These are phyloP conservation scores for Russula virescens DNA, from an alignment of 768 basidiomycete species.

Conservation along the genomic window DNA sequence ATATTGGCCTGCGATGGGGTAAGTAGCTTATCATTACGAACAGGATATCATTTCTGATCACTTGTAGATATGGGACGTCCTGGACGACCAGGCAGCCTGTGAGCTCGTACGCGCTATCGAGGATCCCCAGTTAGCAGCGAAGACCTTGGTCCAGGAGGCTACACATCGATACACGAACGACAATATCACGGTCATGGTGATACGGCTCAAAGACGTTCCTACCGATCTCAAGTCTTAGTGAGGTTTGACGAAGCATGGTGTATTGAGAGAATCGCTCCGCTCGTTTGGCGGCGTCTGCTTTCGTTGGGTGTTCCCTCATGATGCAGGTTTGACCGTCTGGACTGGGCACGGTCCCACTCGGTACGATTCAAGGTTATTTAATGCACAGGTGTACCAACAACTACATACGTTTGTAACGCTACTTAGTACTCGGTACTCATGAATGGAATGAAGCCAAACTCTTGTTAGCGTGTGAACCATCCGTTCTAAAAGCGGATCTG, in stretches of 20 bases:
- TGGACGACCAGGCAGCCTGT: conserved; percentile 84
- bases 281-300: neutral
- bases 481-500: neutral
- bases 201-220: conserved; percentile 61
- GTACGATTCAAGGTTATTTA: neutral
- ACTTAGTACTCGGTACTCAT: neutral
- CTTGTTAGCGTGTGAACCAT: neutral
- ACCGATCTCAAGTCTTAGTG: conserved; percentile 22
- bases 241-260: neutral
- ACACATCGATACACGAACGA: conserved; percentile 86
- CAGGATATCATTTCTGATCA: neutral
- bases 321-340: neutral
- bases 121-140: conserved; percentile 81
- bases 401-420: conserved; percentile 2
- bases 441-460: neutral
- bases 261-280: conserved; percentile 4
- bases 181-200: conserved; percentile 88
- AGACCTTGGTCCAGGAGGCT: conserved; percentile 73
- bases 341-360: neutral
- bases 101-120: conserved; percentile 67
- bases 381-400: conserved; percentile 1
- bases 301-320: too few relatives aligned
- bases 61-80: conserved; percentile 90
- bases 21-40: conserved; percentile 32
- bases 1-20: conserved; percentile 98